These are phyloP conservation scores for Acer yangbiense DNA, from an alignment of 345 rosid genomes.

Conservation along the genomic window DNA sequence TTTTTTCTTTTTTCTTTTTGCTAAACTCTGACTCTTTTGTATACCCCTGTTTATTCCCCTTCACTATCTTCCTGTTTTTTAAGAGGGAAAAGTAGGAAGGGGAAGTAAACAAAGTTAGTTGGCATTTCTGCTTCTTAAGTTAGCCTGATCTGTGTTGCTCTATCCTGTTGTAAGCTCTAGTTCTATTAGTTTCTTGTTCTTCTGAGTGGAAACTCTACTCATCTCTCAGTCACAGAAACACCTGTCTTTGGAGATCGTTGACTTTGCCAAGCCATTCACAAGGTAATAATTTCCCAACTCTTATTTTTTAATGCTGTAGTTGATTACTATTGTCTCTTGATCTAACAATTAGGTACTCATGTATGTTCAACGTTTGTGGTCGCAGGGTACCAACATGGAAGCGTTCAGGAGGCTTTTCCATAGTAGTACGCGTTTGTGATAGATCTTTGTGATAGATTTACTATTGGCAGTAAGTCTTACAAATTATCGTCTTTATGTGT, in stretches of 20 bases:
- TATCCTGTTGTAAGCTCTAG: conserved; percentile 20
- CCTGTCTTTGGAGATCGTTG: conserved; percentile 32
- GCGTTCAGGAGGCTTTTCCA: conserved; percentile 21
- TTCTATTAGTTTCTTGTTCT: conserved; percentile 23
- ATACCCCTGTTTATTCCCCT: conserved; percentile 38
- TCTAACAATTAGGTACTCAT: neutral
- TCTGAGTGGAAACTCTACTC: conserved; percentile 6
- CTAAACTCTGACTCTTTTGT: conserved; percentile 26
- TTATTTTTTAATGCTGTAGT: neutral
- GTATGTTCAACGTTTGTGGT: neutral
- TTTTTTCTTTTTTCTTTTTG: conserved; percentile 17
- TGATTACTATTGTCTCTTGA: neutral
- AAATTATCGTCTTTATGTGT: neutral
- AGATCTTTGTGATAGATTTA: conserved; percentile 5
- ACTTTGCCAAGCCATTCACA: conserved; percentile 18
- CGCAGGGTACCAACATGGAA: conserved; percentile 29
- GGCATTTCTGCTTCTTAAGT: conserved; percentile 31
- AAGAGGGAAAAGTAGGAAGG: conserved; percentile 60
- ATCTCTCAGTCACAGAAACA: conserved; percentile 7
- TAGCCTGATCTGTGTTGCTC: conserved; percentile 30
- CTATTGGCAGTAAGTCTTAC: conserved; percentile 17
- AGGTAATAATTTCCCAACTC: conserved; percentile 32
- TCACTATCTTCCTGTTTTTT: conserved; percentile 62
- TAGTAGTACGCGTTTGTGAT: conserved; percentile 19
- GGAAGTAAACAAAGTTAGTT: conserved; percentile 27